Evolutionary conservation across 2,329 filamentous ascomycete species (phyloP), one percentile per base, ranked within the genome.

Genomic region (Aplosporella prunicola): DNA sequence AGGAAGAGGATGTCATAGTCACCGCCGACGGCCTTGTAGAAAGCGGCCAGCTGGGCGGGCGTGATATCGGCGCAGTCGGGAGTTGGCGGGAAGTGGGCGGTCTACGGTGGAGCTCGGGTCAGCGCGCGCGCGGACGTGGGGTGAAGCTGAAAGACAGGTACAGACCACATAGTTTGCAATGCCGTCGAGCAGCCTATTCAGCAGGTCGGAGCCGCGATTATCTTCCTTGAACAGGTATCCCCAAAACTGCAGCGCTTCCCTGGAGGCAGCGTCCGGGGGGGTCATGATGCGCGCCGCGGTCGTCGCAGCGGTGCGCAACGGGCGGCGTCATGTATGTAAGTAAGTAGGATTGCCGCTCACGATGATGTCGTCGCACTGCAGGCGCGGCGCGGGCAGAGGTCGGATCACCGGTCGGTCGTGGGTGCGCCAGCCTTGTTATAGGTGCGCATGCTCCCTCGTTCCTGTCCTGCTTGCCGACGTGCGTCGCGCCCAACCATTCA

Each of bases 1-100:
- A 89, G 67, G 57, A 96, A 96, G 37, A 96, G 74, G 16, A 66
- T 55, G 41, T 70, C 66, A 57, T 66, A 53, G 61, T 67, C 48
- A 50, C 63, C 57, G 49, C 66, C 48, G 43, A 67, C 53, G 37
- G 65, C 55, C 43, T 62, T 61, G 54, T 71, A 70, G 59, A 68
- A 69, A 26, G 58, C 57, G 17, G 66, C 66, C 28, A 70, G 58
- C 47, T 70, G 67, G 16, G 58, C 53, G 5, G 67, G 67, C 5
- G 62, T 68, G 42, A 71, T 51, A 44, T 71, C 67, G 14, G 59
- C 55, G 25, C 60, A 60, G 39, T 66, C 60, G 45, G 59, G 56
- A 11, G 47, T 58, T 27, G 62, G 60, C 33, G 65, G 61, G 40
- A 65, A 66, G 34, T 56, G 54, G 25, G 49, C 51, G 47, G 58